Evolutionary conservation across 306 rosid genomes (phyloP), one percentile per base, ranked within the genome.

Genomic region (Clitoria ternatea): DNA sequence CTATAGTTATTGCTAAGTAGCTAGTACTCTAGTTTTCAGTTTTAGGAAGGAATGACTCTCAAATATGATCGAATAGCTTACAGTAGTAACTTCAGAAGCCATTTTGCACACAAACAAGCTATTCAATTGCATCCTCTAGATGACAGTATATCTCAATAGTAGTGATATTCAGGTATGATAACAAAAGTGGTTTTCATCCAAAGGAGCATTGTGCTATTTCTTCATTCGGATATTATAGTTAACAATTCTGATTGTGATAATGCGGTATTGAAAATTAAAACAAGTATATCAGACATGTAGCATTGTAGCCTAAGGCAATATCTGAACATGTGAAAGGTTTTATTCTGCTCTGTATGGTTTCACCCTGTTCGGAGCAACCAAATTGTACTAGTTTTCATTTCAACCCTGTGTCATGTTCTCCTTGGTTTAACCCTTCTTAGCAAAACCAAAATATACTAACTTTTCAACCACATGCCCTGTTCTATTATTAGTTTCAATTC

Each of bases 211-310:
- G 37, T 7, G 6, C 40, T 32, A 4, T 23, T 44, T 54, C 33
- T 45, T 24, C 14, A 45, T 57, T 62, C 44, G 19, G 5, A 54
- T 30, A 49, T 17, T 42, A n/a, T n/a, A n/a, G n/a, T n/a, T n/a
- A n/a, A n/a, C n/a, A n/a, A n/a, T n/a, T n/a, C n/a, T n/a, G n/a
- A n/a, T n/a, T n/a, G n/a, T n/a, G n/a, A n/a, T n/a, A n/a, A n/a
- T n/a, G n/a, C n/a, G 30, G 19, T 53, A 52, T 52, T 49, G 70
- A 39, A 40, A 77, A 20, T 27, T 4, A 53, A 40, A 55, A 70
- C 13, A 37, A 26, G 62, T 45, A 43, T 24, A 37, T 53, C 8
- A 68, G 37, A 23, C 15, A 54, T 32, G 44, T 3, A 5, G 53
- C 54, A n/a, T n/a, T n/a, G n/a, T n/a, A n/a, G 36, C 47, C 32